These are phyloP conservation scores for Rhizopogon sp. DNA, from an alignment of 768 basidiomycete species.

Conservation along the genomic window DNA sequence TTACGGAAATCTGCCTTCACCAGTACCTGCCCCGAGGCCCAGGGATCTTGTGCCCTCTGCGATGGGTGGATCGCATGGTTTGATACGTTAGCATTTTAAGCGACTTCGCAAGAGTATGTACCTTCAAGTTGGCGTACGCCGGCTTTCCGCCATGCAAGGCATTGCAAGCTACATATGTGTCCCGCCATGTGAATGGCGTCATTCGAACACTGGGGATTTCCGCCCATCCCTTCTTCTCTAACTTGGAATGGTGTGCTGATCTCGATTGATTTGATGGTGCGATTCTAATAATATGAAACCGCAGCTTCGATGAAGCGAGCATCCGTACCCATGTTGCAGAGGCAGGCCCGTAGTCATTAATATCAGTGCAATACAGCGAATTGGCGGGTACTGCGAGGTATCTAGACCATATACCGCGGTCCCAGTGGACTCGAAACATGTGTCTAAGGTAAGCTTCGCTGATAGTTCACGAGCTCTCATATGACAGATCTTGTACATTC, in stretches of 20 bases:
- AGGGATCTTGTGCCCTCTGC: too few relatives aligned
- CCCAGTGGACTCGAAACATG: not conserved
- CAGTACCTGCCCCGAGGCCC: too few relatives aligned
- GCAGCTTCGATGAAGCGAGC: not conserved
- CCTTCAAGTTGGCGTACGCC: too few relatives aligned
- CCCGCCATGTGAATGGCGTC: not conserved
- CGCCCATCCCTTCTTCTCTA: not conserved
- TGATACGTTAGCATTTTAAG: too few relatives aligned
- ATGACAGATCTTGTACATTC: not conserved
- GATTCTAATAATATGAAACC: not conserved
- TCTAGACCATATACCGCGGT: too few relatives aligned
- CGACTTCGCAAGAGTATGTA: too few relatives aligned
- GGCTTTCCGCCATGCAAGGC: not conserved
- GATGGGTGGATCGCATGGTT: too few relatives aligned
- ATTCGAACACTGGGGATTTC: not conserved
- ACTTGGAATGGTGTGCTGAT: slow-evolving; percentile 1
- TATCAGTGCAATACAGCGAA: not conserved
- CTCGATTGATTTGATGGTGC: not conserved
- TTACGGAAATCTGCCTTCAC: not conserved
- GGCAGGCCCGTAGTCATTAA: not conserved
- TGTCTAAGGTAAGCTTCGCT: not conserved
- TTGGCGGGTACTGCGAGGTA: not conserved
- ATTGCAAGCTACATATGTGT: not conserved
- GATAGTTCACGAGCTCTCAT: not conserved
- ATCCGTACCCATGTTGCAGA: not conserved